Evolutionary conservation across 2,329 filamentous ascomycete genomes (phyloP).

Genomic region (Emericellopsis cladophorae): DNA sequence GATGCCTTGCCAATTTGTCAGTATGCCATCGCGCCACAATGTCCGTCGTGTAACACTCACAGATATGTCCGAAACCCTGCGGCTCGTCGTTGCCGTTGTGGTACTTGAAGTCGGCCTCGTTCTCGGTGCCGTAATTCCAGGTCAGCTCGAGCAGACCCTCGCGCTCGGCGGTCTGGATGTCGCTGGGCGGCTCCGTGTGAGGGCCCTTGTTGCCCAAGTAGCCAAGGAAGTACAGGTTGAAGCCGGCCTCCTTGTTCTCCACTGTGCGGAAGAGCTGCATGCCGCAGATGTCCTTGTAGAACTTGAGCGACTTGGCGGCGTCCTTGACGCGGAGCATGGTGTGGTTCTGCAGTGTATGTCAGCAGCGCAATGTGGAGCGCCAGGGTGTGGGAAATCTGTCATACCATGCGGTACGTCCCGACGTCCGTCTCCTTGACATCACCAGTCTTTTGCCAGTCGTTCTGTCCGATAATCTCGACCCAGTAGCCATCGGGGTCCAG

Average conservation of each 20-base stretch:
- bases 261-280: conserved; percentile 69
- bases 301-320: conserved; percentile 58
- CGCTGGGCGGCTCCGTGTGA: conserved; percentile 19
- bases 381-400: no score
- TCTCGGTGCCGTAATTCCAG: conserved; percentile 76
- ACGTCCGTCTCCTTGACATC: conserved; percentile 60
- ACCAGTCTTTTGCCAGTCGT: conserved; percentile 59
- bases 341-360: conserved; percentile 47
- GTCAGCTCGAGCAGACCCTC: conserved; percentile 87
- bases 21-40: neutral
- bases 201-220: conserved; percentile 51
- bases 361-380: no score
- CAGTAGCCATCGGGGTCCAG: conserved; percentile 82
- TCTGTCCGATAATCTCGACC: conserved; percentile 72
- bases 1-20: conserved; percentile 38
- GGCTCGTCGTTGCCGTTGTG: conserved; percentile 87
- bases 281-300: conserved; percentile 77
- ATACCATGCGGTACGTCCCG: conserved; percentile 58
- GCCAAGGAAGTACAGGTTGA: conserved; percentile 88
- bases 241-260: conserved; percentile 58
- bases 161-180: conserved; percentile 46
- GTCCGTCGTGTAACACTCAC: conserved; percentile 31
- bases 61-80: conserved; percentile 90
- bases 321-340: conserved; percentile 94
- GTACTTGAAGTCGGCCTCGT: conserved; percentile 71